These are phyloP conservation scores for Aspergillus egyptiacus DNA, from an alignment of 495 filamentous ascomycete species.

Conservation along the genomic window DNA sequence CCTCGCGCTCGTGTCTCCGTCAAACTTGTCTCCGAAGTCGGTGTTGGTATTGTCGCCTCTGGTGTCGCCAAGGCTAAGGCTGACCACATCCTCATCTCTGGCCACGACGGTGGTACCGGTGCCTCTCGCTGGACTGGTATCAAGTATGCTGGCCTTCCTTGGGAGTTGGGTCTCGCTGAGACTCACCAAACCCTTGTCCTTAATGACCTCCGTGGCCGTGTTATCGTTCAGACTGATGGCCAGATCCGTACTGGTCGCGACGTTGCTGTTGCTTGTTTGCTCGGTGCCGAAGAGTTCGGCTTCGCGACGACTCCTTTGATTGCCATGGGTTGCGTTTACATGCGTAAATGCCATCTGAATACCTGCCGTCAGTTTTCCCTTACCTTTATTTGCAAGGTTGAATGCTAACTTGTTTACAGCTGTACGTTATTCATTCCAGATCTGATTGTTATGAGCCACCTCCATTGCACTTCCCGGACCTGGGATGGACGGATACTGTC, in stretches of 20 bases:
- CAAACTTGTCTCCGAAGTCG: conserved; percentile 97
- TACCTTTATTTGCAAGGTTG: too few relatives aligned
- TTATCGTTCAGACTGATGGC: conserved; percentile 96
- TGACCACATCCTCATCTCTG: conserved; percentile 96
- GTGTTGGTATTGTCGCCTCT: conserved; percentile 96
- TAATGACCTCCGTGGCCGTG: conserved; percentile 94
- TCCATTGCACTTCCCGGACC: too few relatives aligned
- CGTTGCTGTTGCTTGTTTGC: conserved; percentile 90
- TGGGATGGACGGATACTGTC: too few relatives aligned
- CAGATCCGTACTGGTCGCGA: conserved; percentile 93
- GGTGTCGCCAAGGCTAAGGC: conserved; percentile 98
- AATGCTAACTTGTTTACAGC: too few relatives aligned
- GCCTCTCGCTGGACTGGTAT: conserved; percentile 99
- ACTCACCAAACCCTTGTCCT: conserved; percentile 98
- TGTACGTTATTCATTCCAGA: too few relatives aligned
- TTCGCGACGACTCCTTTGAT: conserved; percentile 98
- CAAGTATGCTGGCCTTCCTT: conserved; percentile 97
- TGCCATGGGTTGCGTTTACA: conserved; percentile 96
- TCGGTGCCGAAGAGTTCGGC: conserved; percentile 96
- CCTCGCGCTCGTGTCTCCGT: conserved; percentile 93
- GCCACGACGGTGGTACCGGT: conserved; percentile 96
- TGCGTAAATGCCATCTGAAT: conserved; percentile 65
- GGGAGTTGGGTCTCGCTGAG: conserved; percentile 96
- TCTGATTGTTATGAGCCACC: too few relatives aligned
- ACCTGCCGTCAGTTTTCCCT: conserved; percentile 48